Evolutionary conservation across 441 rosid species (phyloP).

Genomic region (Mallotus repandus): DNA sequence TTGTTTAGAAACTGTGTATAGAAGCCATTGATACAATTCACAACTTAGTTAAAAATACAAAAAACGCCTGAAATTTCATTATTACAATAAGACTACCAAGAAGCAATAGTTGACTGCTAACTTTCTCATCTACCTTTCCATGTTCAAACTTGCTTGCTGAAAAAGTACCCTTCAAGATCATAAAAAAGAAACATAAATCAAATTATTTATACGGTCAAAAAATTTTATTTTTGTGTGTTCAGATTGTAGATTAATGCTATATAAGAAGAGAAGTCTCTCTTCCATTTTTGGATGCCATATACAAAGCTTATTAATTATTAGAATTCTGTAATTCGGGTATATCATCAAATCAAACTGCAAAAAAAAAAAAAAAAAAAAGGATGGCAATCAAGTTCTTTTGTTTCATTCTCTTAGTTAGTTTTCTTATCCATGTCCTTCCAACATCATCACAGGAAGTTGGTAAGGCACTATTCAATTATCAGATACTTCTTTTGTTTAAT

Average conservation of each 20-base stretch:
- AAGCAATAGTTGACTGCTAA: constrained; percentile 1
- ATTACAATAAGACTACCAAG: background rate
- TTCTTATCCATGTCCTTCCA: constrained; percentile 15
- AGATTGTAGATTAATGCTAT: constrained; percentile 2
- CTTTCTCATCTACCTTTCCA: background rate
- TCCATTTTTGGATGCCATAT: background rate
- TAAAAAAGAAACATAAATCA: background rate
- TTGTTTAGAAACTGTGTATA: too few species aligned
- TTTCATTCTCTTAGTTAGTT: constrained; percentile 25
- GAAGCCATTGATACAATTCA: background rate
- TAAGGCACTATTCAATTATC: constrained; percentile 10
- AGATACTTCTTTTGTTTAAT: too few species aligned
- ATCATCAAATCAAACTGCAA: background rate
- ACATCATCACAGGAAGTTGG: constrained; percentile 42
- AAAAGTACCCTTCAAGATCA: too few species aligned
- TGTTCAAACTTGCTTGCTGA: background rate
- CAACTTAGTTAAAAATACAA: background rate
- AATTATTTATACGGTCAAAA: background rate
- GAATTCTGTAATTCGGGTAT: background rate
- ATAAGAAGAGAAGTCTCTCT: background rate
- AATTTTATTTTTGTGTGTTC: background rate
- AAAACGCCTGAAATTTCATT: background rate
- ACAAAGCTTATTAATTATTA: too few species aligned
- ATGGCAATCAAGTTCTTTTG: constrained; percentile 18
- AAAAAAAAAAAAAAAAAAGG: constrained; percentile 11